Conservation (phyloP, 2,329 filamentous ascomycete species). For the Penicillium hordei region DNA sequence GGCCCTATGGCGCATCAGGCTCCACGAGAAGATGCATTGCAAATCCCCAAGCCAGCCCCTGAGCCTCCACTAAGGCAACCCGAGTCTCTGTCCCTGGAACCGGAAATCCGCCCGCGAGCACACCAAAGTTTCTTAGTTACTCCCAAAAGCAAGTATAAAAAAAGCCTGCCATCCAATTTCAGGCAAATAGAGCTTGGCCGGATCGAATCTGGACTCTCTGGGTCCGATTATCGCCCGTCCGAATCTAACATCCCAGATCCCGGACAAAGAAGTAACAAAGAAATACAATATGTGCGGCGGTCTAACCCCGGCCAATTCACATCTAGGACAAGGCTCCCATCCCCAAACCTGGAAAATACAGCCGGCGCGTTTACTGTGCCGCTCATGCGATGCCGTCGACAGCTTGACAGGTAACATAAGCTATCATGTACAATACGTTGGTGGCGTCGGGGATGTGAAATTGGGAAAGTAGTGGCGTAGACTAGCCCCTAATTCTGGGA, state of each 20-base stretch:
- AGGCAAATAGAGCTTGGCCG: not conserved
- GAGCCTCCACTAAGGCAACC: slow-evolving; percentile 14
- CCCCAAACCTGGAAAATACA: slow-evolving; percentile 9
- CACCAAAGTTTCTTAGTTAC: not conserved
- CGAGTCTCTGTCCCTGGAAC: slow-evolving; percentile 17
- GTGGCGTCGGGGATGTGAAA: slow-evolving; percentile 17
- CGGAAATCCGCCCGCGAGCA: slow-evolving; percentile 11
- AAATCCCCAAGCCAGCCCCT: slow-evolving; percentile 7
- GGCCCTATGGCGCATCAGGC: slow-evolving; percentile 13
- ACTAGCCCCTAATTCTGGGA: slow-evolving; percentile 8
- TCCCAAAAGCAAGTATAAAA: not conserved
- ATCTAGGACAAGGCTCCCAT: not conserved
- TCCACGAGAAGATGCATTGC: slow-evolving; percentile 12
- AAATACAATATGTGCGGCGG: slow-evolving; percentile 7
- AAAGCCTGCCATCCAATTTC: slow-evolving; percentile 2
- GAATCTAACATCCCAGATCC: slow-evolving; percentile 10
- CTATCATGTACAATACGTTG: not conserved
- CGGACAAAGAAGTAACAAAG: slow-evolving; percentile 5
- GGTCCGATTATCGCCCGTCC: not conserved
- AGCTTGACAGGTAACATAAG: slow-evolving; percentile 7
- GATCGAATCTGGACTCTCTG: not conserved
- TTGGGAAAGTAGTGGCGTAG: slow-evolving; percentile 9
- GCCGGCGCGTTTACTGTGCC: not conserved
- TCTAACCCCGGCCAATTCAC: slow-evolving; percentile 5
- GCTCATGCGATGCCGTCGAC: not conserved